Percentiles rank a stretch among this genome's conserved stretches.
phyloP scores from a whole-genome alignment of 176 grass and related monocot genomes.

The Lolium multiflorum region DNA sequence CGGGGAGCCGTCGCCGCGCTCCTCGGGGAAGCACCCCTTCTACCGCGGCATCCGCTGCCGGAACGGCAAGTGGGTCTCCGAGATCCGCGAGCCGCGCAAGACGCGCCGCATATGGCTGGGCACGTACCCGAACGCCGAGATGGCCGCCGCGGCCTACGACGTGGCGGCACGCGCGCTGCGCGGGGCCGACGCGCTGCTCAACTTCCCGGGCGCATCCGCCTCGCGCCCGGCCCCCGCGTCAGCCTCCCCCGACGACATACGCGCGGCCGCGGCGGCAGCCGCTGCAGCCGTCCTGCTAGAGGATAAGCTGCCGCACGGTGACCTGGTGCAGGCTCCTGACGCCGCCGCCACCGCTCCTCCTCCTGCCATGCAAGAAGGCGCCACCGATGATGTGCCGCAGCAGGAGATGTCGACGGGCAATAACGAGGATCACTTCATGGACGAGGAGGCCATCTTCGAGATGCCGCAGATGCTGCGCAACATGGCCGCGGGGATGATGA shows the following conservation, averaged over 20 bases:
- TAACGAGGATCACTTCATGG: constrained; percentile 59
- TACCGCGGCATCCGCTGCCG: constrained; percentile 90
- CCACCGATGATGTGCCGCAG: background rate
- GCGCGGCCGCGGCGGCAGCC: constrained; percentile 61
- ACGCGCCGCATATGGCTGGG: constrained; percentile 92
- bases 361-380: background rate
- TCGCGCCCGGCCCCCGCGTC: constrained; percentile 58
- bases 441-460: constrained; percentile 93
- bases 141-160: constrained; percentile 92
- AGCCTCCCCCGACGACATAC: constrained; percentile 69
- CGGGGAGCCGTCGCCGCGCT: constrained; percentile 61
- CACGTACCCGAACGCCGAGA: constrained; percentile 84
- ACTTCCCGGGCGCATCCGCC: constrained; percentile 65
- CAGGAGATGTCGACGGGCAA: background rate
- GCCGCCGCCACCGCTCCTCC: no score
- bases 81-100: constrained; percentile 96
- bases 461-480: constrained; percentile 84
- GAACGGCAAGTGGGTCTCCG: constrained; percentile 98
- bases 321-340: background rate
- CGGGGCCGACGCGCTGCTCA: constrained; percentile 77
- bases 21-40: constrained; percentile 59
- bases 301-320: constrained; percentile 18
- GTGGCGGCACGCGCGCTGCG: constrained; percentile 79
- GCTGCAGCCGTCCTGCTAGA: constrained; percentile 47
- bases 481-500: constrained; percentile 99